These are phyloP conservation scores for Metschnikowia baotianmanensis DNA, from an alignment of 805 yeast species.

Conservation along the genomic window DNA sequence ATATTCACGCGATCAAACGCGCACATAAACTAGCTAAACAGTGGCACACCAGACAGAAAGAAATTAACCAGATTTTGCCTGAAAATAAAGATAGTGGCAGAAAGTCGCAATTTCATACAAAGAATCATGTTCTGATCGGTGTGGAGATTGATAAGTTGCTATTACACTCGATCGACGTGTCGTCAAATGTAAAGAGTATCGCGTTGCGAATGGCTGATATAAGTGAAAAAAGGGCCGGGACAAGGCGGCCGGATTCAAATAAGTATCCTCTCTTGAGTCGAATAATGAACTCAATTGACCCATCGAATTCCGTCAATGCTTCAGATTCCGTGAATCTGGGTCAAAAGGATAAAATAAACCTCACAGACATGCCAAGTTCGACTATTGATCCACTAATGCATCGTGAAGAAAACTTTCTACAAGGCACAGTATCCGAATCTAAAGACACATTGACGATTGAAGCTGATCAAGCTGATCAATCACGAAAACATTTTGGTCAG, in stretches of 20 bases:
- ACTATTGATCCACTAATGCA: no score
- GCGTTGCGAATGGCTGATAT: slow-evolving; percentile 7
- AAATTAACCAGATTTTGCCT: background rate
- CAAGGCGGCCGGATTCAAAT: slow-evolving; percentile 7
- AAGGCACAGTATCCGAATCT: no score
- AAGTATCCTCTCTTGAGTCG: slow-evolving; percentile 10
- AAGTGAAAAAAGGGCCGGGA: slow-evolving; percentile 7
- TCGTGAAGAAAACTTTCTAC: no score
- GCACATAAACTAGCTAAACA: slow-evolving; percentile 21
- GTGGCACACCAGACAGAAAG: slow-evolving; percentile 3
- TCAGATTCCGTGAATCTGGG: no score
- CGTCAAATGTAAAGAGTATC: slow-evolving; percentile 3
- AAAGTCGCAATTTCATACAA: background rate
- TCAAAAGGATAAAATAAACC: no score
- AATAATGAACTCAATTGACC: background rate
- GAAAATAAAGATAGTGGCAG: background rate
- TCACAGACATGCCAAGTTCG: no score
- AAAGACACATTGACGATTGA: no score
- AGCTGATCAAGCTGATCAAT: no score
- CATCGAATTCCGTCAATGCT: background rate
- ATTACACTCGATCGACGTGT: slow-evolving; percentile 2
- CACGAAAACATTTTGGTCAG: no score
- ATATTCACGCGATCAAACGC: slow-evolving; percentile 34
- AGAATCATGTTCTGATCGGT: background rate
- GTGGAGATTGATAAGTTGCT: slow-evolving; percentile 6